Evolutionary conservation across 2,329 filamentous ascomycete genomes (phyloP).

Genomic region (Ramularia collo-cygni): DNA sequence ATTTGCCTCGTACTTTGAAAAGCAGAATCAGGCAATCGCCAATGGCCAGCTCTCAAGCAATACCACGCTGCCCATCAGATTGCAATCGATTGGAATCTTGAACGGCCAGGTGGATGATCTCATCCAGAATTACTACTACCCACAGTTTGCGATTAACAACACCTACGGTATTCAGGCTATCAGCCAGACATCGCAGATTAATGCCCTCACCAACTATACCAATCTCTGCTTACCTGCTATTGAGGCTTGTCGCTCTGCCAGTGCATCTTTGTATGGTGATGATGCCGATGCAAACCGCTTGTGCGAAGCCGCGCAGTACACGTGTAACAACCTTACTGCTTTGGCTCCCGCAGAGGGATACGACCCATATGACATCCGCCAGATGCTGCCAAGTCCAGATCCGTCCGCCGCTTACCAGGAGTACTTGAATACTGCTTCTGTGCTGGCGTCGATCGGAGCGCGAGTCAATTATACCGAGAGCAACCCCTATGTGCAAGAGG

Average conservation of each 20-base stretch:
- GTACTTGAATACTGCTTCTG: conserved; percentile 43
- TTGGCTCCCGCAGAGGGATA: conserved; percentile 15
- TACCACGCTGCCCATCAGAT: conserved; percentile 51
- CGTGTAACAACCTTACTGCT: conserved; percentile 18
- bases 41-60: conserved; percentile 45
- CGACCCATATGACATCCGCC: conserved; percentile 46
- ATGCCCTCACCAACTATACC: conserved; percentile 41
- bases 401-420: conserved; percentile 41
- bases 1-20: conserved; percentile 52
- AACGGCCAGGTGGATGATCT: conserved; percentile 64
- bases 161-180: conserved; percentile 58
- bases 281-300: conserved; percentile 13
- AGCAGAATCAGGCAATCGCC: conserved; percentile 54
- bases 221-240: conserved; percentile 28
- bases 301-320: conserved; percentile 18
- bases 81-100: conserved; percentile 60
- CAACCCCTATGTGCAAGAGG: conserved; percentile 33
- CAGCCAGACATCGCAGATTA: conserved; percentile 44
- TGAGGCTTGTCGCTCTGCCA: conserved; percentile 28
- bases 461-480: conserved; percentile 45
- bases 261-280: conserved; percentile 17
- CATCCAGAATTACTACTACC: conserved; percentile 53
- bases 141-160: conserved; percentile 55
- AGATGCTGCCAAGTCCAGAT: conserved; percentile 50
- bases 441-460: conserved; percentile 45